Base-by-base conservation (phyloP, 768 basidiomycete species). In the Clitopilus passeckerianus region DNA sequence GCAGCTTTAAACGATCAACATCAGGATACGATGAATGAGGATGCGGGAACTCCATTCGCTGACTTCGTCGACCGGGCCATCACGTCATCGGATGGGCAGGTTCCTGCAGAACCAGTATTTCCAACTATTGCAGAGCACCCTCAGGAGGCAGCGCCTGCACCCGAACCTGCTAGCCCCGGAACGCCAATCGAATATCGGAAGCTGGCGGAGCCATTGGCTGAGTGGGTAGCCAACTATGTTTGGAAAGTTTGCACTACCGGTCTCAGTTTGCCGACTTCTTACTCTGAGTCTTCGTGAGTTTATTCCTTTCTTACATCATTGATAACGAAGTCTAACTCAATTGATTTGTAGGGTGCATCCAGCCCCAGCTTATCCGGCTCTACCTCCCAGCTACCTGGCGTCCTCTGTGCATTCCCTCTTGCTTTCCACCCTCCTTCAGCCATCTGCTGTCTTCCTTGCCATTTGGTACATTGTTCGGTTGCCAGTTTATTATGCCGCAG, bases 161-260 rank as follows among this genome's bases (percentile, higher is more conserved):
- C 76, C 41, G 82, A 83, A 58, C 71, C 80, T 20, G 71, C 77
- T 37, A 77, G 81, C 27, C 78, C 82, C 12, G 78, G 77, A 63
- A 80, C 86, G 37, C 80, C 81, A 10, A 65, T 74, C 22, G 75
- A 78, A 8, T 91, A 91, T 76, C 86, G 81, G 76, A 89, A 84
- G 66, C 77, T 92, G 9, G 83, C 87, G 0, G 89, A 90, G 56
- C 90, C 90, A 16, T 75, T 93, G 61, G 82, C 91, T 3, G 86
- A 88, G 59, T 93, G 91, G 91, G 74, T 91, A 22, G 86, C 88
- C 44, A 79, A 79, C 56, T 93, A 88, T 67, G 84, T 91, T 15
- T 93, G 91, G 91, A 90, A 89, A 69, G 84, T 85, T 50, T 91
- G 90, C 68, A 88, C 87, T 15, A 87, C 86, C n/a, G 86, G 83